Conservation (phyloP, 108 stramenopile genomes). For the Nitzschia sp. region DNA sequence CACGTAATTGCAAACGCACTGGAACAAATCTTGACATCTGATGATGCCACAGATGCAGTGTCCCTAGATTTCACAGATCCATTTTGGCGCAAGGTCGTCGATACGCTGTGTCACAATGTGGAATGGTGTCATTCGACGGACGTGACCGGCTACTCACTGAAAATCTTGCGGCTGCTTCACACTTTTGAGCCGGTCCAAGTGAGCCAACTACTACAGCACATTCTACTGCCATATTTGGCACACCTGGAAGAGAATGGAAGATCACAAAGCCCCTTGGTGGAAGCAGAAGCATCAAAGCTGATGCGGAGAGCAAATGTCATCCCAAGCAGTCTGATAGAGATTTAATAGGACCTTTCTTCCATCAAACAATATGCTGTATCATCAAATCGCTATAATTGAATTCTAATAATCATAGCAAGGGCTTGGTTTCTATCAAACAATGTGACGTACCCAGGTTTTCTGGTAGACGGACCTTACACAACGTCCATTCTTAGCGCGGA, state of each 20-base stretch:
- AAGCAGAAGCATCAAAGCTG: slow-evolving; percentile 21
- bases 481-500: too few relatives aligned
- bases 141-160: slow-evolving; percentile 19
- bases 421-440: too few relatives aligned
- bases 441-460: too few relatives aligned
- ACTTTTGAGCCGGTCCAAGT: slow-evolving; percentile 20
- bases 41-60: not conserved
- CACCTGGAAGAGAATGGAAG: slow-evolving; percentile 15
- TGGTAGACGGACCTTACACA: too few relatives aligned
- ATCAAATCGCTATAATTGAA: too few relatives aligned
- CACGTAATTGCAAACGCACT: slow-evolving; percentile 14
- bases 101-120: slow-evolving; percentile 17
- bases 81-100: slow-evolving; percentile 19
- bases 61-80: slow-evolving; percentile 5
- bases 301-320: not conserved
- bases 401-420: too few relatives aligned
- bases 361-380: too few relatives aligned
- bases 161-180: slow-evolving; percentile 19
- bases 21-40: not conserved
- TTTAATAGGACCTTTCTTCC: too few relatives aligned
- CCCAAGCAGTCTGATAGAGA: not conserved
- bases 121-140: slow-evolving; percentile 14
- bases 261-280: slow-evolving; percentile 2
- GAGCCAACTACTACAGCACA: slow-evolving; percentile 1
- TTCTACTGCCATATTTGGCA: slow-evolving; percentile 9